Conservation (phyloP, 768 basidiomycete species). For the Antrodiella citrinella region DNA sequence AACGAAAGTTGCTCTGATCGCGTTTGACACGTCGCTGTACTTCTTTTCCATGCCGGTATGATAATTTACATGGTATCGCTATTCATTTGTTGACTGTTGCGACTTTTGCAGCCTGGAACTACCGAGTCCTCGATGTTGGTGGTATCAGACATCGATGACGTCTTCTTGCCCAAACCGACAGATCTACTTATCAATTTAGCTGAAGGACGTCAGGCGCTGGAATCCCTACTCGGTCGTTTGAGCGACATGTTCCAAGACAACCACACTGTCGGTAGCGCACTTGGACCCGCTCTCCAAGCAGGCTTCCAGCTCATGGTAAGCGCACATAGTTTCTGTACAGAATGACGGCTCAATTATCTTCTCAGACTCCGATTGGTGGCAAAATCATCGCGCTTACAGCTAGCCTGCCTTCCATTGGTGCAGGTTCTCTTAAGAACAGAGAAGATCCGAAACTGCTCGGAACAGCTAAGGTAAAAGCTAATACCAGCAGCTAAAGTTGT, state of each 20-base stretch:
- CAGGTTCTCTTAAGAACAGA: conserved; percentile 89
- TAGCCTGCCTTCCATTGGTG: conserved; percentile 79
- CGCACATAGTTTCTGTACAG: no score
- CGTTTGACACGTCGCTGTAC: conserved; percentile 86
- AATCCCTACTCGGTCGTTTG: conserved; percentile 72
- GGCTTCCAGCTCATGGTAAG: conserved; percentile 90
- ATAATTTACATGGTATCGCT: no score
- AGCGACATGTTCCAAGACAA: conserved; percentile 99
- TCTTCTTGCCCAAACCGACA: conserved; percentile 94
- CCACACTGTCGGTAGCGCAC: conserved; percentile 83
- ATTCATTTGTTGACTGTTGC: background rate
- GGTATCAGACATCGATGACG: conserved; percentile 93
- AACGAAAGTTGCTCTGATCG: conserved; percentile 89
- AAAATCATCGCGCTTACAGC: conserved; percentile 87
- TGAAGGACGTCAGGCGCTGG: conserved; percentile 74
- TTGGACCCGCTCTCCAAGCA: conserved; percentile 92
- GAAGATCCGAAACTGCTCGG: conserved; percentile 96
- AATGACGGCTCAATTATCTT: conserved; percentile 1
- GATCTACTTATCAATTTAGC: conserved; percentile 93
- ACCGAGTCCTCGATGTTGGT: conserved; percentile 92
- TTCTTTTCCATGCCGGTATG: conserved; percentile 91
- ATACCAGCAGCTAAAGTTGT: background rate
- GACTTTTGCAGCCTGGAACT: conserved; percentile 43
- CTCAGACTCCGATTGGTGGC: conserved; percentile 83
- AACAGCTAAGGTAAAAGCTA: conserved; percentile 66